Conservation (phyloP, 305 asterid genomes). For the Ruellia speciosa region DNA sequence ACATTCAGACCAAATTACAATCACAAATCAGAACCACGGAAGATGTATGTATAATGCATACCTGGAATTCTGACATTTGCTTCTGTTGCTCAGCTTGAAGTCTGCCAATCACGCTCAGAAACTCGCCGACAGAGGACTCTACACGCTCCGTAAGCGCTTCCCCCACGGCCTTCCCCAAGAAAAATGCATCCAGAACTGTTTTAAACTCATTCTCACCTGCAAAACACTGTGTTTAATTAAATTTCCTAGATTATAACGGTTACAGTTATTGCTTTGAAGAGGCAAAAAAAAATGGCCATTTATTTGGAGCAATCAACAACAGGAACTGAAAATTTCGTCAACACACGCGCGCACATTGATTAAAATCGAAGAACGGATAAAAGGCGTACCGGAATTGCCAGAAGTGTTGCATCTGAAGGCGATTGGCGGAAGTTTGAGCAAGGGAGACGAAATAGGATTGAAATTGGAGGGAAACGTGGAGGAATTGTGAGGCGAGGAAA, state of each 20-base stretch:
- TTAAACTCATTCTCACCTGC: slow-evolving; percentile 68
- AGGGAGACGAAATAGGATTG: slow-evolving; percentile 19
- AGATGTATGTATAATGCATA: slow-evolving; percentile 8
- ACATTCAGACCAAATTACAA: neutral
- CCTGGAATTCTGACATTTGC: slow-evolving; percentile 73
- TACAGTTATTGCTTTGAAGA: too few relatives aligned
- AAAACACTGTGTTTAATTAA: slow-evolving; percentile 4
- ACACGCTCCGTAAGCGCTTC: slow-evolving; percentile 68
- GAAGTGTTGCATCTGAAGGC: slow-evolving; percentile 29
- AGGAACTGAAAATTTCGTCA: neutral
- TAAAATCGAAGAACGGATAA: neutral
- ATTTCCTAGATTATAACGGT: too few relatives aligned
- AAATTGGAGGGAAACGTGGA: slow-evolving; percentile 9
- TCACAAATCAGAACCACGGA: neutral
- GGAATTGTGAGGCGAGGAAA: slow-evolving; percentile 12
- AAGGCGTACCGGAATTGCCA: slow-evolving; percentile 28
- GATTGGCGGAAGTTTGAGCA: slow-evolving; percentile 19
- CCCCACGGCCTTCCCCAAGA: slow-evolving; percentile 83
- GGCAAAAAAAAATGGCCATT: too few relatives aligned
- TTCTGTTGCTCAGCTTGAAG: slow-evolving; percentile 84
- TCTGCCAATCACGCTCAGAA: slow-evolving; percentile 57
- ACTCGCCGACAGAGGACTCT: slow-evolving; percentile 71
- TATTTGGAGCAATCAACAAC: neutral
- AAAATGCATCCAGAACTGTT: slow-evolving; percentile 67
- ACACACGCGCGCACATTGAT: neutral